Percentiles rank a stretch among this genome's conserved stretches.
Conservation (phyloP, 2,329 filamentous ascomycete species). For the Triangularia verruculosa region DNA sequence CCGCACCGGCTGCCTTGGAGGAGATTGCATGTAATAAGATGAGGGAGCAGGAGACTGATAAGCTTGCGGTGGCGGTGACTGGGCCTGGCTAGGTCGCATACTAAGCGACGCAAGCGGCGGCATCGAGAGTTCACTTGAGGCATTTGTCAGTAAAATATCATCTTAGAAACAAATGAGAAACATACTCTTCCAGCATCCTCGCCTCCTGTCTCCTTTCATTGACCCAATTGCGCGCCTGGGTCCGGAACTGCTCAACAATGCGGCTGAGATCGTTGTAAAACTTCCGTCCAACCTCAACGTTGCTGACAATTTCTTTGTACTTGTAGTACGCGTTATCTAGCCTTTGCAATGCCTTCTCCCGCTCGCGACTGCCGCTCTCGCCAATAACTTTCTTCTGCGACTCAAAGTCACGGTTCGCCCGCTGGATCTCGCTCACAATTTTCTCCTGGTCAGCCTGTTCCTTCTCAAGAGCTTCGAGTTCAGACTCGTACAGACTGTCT, state of each 20-base stretch:
- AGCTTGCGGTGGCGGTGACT: slow-evolving; percentile 16
- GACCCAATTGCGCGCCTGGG: slow-evolving; percentile 73
- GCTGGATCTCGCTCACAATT: slow-evolving; percentile 64
- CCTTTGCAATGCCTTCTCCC: slow-evolving; percentile 81
- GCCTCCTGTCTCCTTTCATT: slow-evolving; percentile 80
- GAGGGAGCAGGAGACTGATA: slow-evolving; percentile 18
- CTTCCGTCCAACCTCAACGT: slow-evolving; percentile 85
- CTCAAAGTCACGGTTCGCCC: slow-evolving; percentile 76
- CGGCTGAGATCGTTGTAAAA: slow-evolving; percentile 96
- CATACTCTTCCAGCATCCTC: slow-evolving; percentile 70
- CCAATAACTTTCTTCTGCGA: slow-evolving; percentile 65
- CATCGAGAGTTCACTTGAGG: slow-evolving; percentile 50
- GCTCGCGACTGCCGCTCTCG: slow-evolving; percentile 62
- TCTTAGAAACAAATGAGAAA: slow-evolving; percentile 25
- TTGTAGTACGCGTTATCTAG: slow-evolving; percentile 91
- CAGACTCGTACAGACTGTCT: slow-evolving; percentile 70
- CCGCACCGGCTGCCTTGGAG: slow-evolving; percentile 30
- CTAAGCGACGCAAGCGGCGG: slow-evolving; percentile 47
- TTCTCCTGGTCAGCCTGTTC: slow-evolving; percentile 76
- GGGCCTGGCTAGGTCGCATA: slow-evolving; percentile 26
- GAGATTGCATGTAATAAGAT: slow-evolving; percentile 29
- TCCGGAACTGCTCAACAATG: slow-evolving; percentile 79
- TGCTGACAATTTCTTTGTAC: slow-evolving; percentile 93
- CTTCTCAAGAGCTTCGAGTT: slow-evolving; percentile 66
- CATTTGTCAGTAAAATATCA: slow-evolving; percentile 12